Evolutionary conservation across 805 yeast species (phyloP), one percentile per base, ranked within the genome.

Genomic region (Brettanomyces bruxellensis): DNA sequence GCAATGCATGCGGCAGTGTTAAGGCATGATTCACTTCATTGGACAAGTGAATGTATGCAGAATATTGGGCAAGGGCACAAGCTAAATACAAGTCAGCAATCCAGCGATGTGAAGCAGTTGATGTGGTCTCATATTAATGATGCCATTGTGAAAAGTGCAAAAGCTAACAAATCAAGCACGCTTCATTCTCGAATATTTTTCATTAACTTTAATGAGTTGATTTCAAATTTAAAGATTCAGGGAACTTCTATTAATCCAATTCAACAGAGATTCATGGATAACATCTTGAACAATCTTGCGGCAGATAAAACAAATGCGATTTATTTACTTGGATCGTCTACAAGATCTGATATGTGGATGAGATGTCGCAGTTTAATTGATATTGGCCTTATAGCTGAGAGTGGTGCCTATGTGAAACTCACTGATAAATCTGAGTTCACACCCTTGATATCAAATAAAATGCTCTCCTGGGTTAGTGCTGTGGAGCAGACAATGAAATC

Each of bases 321-420:
- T 2, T 90, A 83, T 58, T 72, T 90, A 3, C 71, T 84, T 46
- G 81, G 89, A 51, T 76, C 78, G 40, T 74, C 81, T 56, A 80
- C 79, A 45, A 72, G 83, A 49, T 63, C 71, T 1, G 86, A 81
- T 38, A 65, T 90, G 57, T 86, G 83, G 50, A 71, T 86, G 46
- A 66, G 79, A 45, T 89, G 82, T 65, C 71, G 83, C 18, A 74
- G 87, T 53, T 73, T 79, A 4, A 78, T 83, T 1, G 77, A 78
- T 38, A 57, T 90, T 30, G 97, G 97, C 0, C 68, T 91, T 45
- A 80, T 91, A 51, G 95, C 96, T 1, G 98, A 90, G 62, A 82
- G 83, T 58, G 98, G 98, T 35, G 95, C 88, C 0, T 87, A 76
- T 56, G 72, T 91, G 34, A 81, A 76, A 59, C 56, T 78, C 18